phyloP scores from a whole-genome alignment of 257 asterid species.

The Nicotiana noctiflora region DNA sequence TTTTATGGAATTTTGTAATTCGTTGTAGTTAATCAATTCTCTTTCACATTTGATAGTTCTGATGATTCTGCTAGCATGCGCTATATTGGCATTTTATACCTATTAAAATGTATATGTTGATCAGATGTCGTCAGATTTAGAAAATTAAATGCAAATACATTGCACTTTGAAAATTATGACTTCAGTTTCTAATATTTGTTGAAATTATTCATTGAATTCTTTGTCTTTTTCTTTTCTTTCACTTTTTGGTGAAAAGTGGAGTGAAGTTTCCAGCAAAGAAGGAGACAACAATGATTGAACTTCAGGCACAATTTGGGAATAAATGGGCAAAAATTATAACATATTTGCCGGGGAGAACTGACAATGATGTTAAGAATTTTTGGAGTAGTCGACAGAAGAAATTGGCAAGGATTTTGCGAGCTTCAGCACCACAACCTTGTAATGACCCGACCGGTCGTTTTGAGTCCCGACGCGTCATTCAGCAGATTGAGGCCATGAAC shows the following conservation, averaged over 20 bases:
- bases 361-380: constrained; percentile 40
- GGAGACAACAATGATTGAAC: constrained; percentile 31
- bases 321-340: constrained; percentile 40
- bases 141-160: no score
- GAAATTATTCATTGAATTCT: background rate
- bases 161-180: background rate
- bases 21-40: no score
- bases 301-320: constrained; percentile 38
- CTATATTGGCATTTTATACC: background rate
- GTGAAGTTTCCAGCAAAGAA: constrained; percentile 34
- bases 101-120: background rate
- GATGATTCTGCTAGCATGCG: no score
- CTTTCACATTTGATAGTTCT: no score
- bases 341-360: constrained; percentile 35
- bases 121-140: no score
- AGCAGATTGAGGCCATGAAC: no score
- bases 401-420: constrained; percentile 25
- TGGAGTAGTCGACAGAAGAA: constrained; percentile 45
- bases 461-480: no score
- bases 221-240: background rate
- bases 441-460: no score
- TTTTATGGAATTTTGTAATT: no score
- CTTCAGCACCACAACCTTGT: constrained; percentile 19
- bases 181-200: no score
- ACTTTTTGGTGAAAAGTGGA: background rate